Evolutionary conservation across 1,139 yeast genomes (phyloP), one percentile per base, ranked within the genome.

Genomic region (Nakaseomyces glabratus): DNA sequence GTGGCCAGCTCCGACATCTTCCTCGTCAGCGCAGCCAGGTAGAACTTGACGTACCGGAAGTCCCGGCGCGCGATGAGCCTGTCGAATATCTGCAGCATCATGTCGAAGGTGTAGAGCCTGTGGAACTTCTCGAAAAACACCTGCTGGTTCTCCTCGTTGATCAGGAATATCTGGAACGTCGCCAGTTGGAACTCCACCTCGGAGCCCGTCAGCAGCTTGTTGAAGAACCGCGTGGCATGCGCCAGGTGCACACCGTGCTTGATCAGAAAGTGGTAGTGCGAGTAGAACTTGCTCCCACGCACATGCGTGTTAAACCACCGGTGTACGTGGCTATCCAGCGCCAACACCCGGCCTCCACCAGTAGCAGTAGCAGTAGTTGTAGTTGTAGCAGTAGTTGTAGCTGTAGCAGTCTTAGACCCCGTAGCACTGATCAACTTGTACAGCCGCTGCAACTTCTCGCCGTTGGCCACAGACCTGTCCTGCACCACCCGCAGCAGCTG

Each of bases 201-300:
- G 4, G 57, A 49, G 6, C 57, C 56, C 20, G 45, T 44, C 34
- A 54, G 35, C 25, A 55, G 25, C 16, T 45, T 39, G 11, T 26
- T 26, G 12, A 40, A 34, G 8, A 51, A 35, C 6, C 23, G 35
- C 26, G 39, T 36, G 2, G 46, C 43, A 5, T 49, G 35, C 7
- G 49, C 38, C 6, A 53, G 41, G 15, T 31, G 31, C 7, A 55
- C 43, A 33, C 46, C 39, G 25, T 48, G 46, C 23, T 49, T 38
- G n/a, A 55, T 48, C 16, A 53, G 36, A 23, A 49, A 51, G 24
- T 42, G 35, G 28, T 44, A 48, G 32, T 55, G 58, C 20, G 40
- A 33, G 29, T 46, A 47, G 4, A 41, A 36, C 31, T 44, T 43
- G 2, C 40, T 28, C n/a, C 33, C 37, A 4, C 44, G 33, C 14